A percentile compares a stretch with the other conserved stretches of the same genome.
phyloP scores from a whole-genome alignment of 306 rosid species.

The Benincasa hispida region DNA sequence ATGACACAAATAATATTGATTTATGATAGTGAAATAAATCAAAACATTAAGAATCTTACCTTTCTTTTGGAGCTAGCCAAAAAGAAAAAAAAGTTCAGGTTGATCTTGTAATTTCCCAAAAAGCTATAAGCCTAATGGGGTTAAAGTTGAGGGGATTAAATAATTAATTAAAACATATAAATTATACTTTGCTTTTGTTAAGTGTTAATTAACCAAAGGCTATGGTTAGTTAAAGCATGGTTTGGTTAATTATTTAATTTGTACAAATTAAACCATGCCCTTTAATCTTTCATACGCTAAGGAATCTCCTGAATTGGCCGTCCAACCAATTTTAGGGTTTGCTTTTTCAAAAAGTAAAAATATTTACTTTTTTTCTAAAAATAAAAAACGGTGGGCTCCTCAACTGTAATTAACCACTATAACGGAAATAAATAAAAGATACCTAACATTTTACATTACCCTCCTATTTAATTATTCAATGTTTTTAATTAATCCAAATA shows the following conservation, averaged over 20 bases:
- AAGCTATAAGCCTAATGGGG: slow-evolving; percentile 19
- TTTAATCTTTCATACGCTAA: slow-evolving; percentile 17
- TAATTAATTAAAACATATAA: slow-evolving; percentile 15
- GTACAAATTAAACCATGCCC: neutral
- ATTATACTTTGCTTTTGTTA: neutral
- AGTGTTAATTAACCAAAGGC: neutral
- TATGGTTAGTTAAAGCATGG: neutral
- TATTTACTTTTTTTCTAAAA: too few relatives aligned
- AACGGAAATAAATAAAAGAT: slow-evolving; percentile 29
- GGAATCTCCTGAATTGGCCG: slow-evolving; percentile 16
- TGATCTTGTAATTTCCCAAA: neutral
- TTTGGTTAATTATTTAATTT: neutral
- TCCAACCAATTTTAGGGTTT: neutral
- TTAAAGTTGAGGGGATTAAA: slow-evolving; percentile 21
- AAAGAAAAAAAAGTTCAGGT: slow-evolving; percentile 4
- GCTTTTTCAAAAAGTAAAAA: slow-evolving; percentile 19
- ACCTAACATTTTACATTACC: neutral
- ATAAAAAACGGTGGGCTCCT: slow-evolving; percentile 27
- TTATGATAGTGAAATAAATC: neutral
- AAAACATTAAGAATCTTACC: neutral
- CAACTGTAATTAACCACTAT: slow-evolving; percentile 63
- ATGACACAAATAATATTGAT: slow-evolving; percentile 8
- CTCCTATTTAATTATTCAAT: neutral
- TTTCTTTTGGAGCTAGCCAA: neutral
- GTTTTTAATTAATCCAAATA: too few relatives aligned